Evolutionary conservation across 83 land plant species (phyloP).

Genomic region (Diphasiastrum complanatum): DNA sequence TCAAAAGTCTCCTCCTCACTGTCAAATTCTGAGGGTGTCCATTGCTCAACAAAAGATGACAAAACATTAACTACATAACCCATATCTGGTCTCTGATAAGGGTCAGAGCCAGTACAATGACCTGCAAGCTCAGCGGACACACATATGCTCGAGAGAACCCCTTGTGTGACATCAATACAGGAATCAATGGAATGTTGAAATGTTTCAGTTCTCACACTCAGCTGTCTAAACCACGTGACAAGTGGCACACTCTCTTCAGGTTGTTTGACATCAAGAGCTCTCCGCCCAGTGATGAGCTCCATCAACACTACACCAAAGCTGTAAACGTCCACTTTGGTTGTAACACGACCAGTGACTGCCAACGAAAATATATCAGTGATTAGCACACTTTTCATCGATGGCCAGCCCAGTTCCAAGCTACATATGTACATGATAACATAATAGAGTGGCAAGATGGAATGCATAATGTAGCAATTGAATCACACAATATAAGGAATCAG

Average conservation of each 20-base stretch:
- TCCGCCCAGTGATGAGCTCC: not conserved
- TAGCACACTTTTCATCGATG: not conserved
- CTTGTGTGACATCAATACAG: not conserved
- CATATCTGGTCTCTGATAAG: constrained; percentile 4
- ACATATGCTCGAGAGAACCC: not conserved
- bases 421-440: not conserved
- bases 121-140: not conserved
- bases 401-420: not conserved
- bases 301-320: too few relatives aligned
- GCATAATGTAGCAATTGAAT: not conserved
- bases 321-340: not conserved
- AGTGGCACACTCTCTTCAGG: not conserved
- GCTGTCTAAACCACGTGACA: not conserved
- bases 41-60: not conserved
- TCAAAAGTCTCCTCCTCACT: not conserved
- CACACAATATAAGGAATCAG: not conserved
- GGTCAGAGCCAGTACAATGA: not conserved
- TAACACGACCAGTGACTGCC: not conserved
- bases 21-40: not conserved
- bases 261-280: not conserved
- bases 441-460: not conserved
- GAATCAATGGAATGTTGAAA: not conserved
- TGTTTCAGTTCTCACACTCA: not conserved
- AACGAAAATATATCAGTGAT: not conserved
- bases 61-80: not conserved